A percentile compares a stretch with the other conserved stretches of the same genome.
These are phyloP conservation scores for Pythium periplocum DNA, from an alignment of 352 stramenopile species.

Conservation along the genomic window DNA sequence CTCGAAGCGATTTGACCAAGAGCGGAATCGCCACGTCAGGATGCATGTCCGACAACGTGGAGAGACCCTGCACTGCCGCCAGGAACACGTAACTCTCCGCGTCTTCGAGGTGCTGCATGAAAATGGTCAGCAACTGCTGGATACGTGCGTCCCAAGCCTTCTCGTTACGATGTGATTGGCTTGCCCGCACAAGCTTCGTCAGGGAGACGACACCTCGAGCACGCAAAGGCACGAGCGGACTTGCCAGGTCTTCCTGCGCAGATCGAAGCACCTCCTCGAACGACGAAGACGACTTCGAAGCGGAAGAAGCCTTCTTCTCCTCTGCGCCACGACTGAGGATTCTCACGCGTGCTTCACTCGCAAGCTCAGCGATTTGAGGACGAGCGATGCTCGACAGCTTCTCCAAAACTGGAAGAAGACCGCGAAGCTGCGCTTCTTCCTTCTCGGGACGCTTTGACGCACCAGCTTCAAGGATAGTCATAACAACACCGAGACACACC, in stretches of 20 bases:
- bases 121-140: constrained; percentile 44
- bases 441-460: constrained; percentile 29
- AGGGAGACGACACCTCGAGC: constrained; percentile 68
- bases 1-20: constrained; percentile 44
- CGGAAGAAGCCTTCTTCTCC: background rate
- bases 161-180: constrained; percentile 33
- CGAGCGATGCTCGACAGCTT: constrained; percentile 41
- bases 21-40: constrained; percentile 58
- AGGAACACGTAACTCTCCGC: constrained; percentile 82
- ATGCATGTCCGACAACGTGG: constrained; percentile 54
- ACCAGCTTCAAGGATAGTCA: constrained; percentile 76
- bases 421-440: constrained; percentile 53
- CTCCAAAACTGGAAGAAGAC: constrained; percentile 64
- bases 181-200: constrained; percentile 69
- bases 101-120: constrained; percentile 59
- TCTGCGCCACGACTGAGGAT: constrained; percentile 47
- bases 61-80: constrained; percentile 70
- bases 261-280: constrained; percentile 54
- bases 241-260: constrained; percentile 55
- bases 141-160: constrained; percentile 45
- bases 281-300: background rate
- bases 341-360: constrained; percentile 50
- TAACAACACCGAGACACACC: constrained; percentile 69
- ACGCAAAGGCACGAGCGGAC: constrained; percentile 58
- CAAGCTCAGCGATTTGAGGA: constrained; percentile 66